Evolutionary conservation across 139 green algal genomes (phyloP), one percentile per base, ranked within the genome.

Genomic region (Chlamydomonas schloesseri): DNA sequence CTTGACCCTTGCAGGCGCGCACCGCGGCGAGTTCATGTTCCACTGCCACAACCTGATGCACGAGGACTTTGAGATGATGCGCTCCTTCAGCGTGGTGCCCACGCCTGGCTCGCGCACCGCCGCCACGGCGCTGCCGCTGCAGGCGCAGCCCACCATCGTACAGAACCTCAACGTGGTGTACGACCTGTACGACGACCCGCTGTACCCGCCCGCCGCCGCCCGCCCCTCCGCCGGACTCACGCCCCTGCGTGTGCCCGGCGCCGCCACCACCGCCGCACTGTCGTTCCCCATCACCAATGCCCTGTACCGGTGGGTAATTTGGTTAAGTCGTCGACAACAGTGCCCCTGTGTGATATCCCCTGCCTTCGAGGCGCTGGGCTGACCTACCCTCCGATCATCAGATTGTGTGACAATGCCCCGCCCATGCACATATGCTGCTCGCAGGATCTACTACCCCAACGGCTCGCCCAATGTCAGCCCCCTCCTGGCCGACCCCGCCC

Each of bases 1-100:
- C n/a, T n/a, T n/a, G n/a, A n/a, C n/a, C n/a, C n/a, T n/a, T n/a
- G n/a, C n/a, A n/a, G n/a, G 73, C 8, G 42, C 73, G 2, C 73
- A 81, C 73, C 47, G 28, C 3, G 73, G 73, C 29, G 50, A 81
- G 18, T 81, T 69, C 50, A 81, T 81, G 73, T 81, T 81, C 73
- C 73, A 81, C 73, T 81, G 73, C 73, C 73, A 81, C 73, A 81
- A 81, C 47, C 50, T 81, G 50, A 24, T 81, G 50, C 73, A 81
- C 14, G 73, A 50, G 67, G 67, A 73, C 21, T 73, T 73, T 13
- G 72, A 65, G 72, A 78, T 78, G 72, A 78, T 78, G 72, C 72
- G 72, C 46, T 78, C 72, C 24, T 78, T 78, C 72, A 29, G 26
- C 1, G 46, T 78, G 26, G 26, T 29, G 0, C 28, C 34, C 28